Base-by-base conservation (phyloP, 257 asterid genomes). In the Scutellaria minor region DNA sequence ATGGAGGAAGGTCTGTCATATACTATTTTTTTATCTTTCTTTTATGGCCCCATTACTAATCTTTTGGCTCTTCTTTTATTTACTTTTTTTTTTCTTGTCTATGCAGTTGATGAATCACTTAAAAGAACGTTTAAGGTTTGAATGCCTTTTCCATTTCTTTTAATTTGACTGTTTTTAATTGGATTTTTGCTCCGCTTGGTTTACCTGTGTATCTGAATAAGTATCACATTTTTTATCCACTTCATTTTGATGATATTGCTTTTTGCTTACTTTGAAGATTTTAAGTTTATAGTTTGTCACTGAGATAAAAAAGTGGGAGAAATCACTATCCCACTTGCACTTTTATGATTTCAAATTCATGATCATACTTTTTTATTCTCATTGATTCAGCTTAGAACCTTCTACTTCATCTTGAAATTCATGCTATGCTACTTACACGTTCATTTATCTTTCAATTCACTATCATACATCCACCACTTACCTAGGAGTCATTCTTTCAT, bases 31-130 rank as follows among this genome's bases (percentile, higher is more conserved):
- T 42, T 6, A 12, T 50, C 68, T 70, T 78, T 27, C 7, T 57
- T 64, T 68, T 41, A 7, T 45, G 58, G 10, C 47, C 75, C 50
- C 67, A 74, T 68, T 51, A 45, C 7, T 44, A 48, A 18, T 46
- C 68, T 60, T 8, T 40, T 58, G 46, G 48, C 13, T 12, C 64
- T 45, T 12, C 7, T 35, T 51, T 41, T 71, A 20, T 76, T 39
- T 31, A n/a, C 47, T 13, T 66, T 5, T 13, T 6, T 61, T 31
- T 48, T 76, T 20, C 6, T 75, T 74, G 47, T 45, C 5, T 42
- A 35, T 67, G 82, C 90, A 88, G 95, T 79, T 76, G 95, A 84
- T 70, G 87, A 79, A 58, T 44, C 83, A 22, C 87, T 86, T 64
- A 70, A 69, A 45, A 81, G 42, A 47, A 86, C 95, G 31, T 88